Percentiles rank a stretch among this genome's conserved stretches.
phyloP scores from a whole-genome alignment of 805 yeast genomes.

The Peterozyma toletana region DNA sequence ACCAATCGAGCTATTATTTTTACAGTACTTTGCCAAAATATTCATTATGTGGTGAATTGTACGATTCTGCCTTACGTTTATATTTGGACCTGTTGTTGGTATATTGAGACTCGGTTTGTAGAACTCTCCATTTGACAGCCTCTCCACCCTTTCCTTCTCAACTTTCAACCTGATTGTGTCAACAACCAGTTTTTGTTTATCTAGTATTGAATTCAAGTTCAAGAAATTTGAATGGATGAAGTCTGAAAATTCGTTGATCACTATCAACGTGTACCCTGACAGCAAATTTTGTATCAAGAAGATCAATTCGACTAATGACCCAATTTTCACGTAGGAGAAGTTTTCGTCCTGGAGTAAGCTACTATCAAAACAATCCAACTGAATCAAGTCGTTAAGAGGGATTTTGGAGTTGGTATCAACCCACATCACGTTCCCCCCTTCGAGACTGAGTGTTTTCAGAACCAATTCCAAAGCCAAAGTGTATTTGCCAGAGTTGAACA shows the following conservation, averaged over 20 bases:
- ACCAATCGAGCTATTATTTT: not conserved
- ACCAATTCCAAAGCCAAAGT: slow-evolving; percentile 3
- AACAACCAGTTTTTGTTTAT: not conserved
- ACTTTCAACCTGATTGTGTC: not conserved
- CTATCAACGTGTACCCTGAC: slow-evolving; percentile 1
- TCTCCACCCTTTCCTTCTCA: slow-evolving; percentile 1
- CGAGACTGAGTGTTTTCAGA: too few species aligned
- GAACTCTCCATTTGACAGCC: slow-evolving; percentile 2
- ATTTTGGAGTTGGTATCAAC: slow-evolving; percentile 6
- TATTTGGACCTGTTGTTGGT: slow-evolving; percentile 1
- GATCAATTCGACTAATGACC: not conserved
- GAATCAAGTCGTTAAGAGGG: slow-evolving; percentile 4
- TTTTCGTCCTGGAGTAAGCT: not conserved
- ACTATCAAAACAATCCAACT: slow-evolving; percentile 4
- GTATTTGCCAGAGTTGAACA: slow-evolving; percentile 8
- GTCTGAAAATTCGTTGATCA: slow-evolving; percentile 7
- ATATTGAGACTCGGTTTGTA: not conserved
- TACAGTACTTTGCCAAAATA: slow-evolving; percentile 1
- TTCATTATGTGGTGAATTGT: slow-evolving; percentile 3
- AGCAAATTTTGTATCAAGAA: slow-evolving; percentile 4
- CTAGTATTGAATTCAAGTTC: slow-evolving; percentile 1
- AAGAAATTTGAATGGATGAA: slow-evolving; percentile 3
- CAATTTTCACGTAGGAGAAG: slow-evolving; percentile 1
- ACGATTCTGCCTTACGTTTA: slow-evolving; percentile 6
- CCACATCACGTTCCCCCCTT: slow-evolving; percentile 7